These are phyloP conservation scores for Wallacemonas sp. DNA, from an alignment of 208 protist genomes.

Conservation along the genomic window DNA sequence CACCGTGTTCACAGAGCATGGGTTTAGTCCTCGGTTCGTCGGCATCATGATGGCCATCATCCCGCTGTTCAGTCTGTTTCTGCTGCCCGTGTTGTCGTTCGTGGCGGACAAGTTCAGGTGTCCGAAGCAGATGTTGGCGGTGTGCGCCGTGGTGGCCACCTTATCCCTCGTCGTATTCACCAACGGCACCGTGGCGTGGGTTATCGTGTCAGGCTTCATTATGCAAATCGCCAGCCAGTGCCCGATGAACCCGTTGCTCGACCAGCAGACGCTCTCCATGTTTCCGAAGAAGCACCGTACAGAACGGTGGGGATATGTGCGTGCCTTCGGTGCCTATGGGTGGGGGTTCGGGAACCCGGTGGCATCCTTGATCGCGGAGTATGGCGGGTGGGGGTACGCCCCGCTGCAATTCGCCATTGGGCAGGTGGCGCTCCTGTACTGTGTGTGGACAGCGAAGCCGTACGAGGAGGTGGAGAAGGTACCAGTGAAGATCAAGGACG, in stretches of 20 bases:
- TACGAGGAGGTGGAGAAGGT: conserved; percentile 30
- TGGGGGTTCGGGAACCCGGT: conserved; percentile 45
- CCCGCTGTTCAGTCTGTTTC: conserved; percentile 29
- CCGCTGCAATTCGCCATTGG: conserved; percentile 34
- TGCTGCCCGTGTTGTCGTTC: conserved; percentile 46
- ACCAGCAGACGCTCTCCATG: conserved; percentile 47
- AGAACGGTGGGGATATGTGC: conserved; percentile 36
- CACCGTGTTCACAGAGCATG: conserved; percentile 34
- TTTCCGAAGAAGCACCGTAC: conserved; percentile 25
- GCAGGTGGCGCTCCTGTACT: conserved; percentile 37
- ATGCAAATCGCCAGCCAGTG: conserved; percentile 20
- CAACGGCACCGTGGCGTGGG: not conserved
- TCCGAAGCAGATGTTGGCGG: conserved; percentile 23
- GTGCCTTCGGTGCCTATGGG: conserved; percentile 49
- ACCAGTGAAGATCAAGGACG: conserved; percentile 33
- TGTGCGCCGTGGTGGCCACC: conserved; percentile 11
- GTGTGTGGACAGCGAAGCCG: conserved; percentile 28
- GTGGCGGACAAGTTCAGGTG: conserved; percentile 47
- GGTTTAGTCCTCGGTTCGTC: conserved; percentile 28
- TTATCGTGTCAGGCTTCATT: conserved; percentile 23
- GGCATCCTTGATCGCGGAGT: conserved; percentile 14
- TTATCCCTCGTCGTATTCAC: conserved; percentile 18
- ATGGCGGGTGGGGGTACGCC: conserved; percentile 23
- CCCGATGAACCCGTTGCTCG: conserved; percentile 37
- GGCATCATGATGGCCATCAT: conserved; percentile 28